phyloP scores from a whole-genome alignment of 108 stramenopile genomes.

The Nitzschia inconspicua region DNA sequence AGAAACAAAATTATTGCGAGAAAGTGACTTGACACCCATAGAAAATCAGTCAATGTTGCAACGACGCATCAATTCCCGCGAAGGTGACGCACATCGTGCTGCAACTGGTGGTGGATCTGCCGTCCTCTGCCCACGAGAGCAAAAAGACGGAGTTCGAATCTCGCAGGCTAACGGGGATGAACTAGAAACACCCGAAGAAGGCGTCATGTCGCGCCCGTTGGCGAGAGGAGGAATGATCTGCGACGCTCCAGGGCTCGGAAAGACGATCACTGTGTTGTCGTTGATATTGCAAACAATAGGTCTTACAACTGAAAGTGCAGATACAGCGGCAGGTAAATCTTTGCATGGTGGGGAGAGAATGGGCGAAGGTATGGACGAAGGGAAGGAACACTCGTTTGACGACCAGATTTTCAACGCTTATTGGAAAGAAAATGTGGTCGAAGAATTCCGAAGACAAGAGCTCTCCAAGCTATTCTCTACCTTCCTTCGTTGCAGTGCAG shows the following conservation, averaged over 20 bases:
- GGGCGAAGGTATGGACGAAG: not conserved
- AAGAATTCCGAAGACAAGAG: conserved; percentile 21
- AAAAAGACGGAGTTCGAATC: conserved; percentile 1
- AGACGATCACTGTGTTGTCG: conserved; percentile 79
- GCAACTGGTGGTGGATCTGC: conserved; percentile 63
- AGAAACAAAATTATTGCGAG: conserved; percentile 42
- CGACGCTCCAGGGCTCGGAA: conserved; percentile 81
- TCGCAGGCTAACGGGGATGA: not conserved
- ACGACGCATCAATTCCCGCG: conserved; percentile 5
- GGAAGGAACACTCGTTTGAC: conserved; percentile 4
- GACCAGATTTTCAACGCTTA: conserved; percentile 56
- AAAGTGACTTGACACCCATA: conserved; percentile 14
- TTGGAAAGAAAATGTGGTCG: conserved; percentile 45
- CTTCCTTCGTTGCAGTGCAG: conserved; percentile 14
- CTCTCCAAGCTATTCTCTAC: conserved; percentile 22
- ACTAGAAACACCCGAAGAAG: not conserved
- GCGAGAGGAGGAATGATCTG: conserved; percentile 52
- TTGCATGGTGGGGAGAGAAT: not conserved
- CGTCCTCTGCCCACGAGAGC: conserved; percentile 5
- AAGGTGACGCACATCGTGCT: conserved; percentile 56
- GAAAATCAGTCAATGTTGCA: not conserved
- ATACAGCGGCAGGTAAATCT: not conserved
- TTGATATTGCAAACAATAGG: conserved; percentile 73
- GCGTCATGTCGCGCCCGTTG: conserved; percentile 14
- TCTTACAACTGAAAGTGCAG: conserved; percentile 28